Evolutionary conservation across 2,329 filamentous ascomycete genomes (phyloP), one percentile per base, ranked within the genome.

Genomic region (Didymella arachidicola): DNA sequence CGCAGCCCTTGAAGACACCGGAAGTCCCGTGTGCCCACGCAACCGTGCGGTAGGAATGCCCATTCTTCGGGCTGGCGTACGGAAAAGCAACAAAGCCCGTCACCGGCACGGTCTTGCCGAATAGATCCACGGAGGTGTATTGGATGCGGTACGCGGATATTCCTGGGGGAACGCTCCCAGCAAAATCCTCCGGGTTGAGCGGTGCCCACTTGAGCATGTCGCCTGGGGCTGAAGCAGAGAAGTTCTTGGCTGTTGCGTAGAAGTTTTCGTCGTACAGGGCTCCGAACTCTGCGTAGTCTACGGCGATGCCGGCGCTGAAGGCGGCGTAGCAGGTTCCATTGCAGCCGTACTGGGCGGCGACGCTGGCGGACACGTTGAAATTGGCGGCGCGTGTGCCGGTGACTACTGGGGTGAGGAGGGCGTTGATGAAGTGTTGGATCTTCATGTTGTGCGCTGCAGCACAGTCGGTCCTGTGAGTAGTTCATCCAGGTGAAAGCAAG

Each of bases 221-320:
- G 7, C 54, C 54, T 8, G 54, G 54, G 10, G 10, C 14, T 30
- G 54, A 57, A 11, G 7, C 16, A 2, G 54, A 51, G 47, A 57
- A 57, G 19, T 57, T 57, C 8, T 38, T 46, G 22, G 54, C 54
- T 12, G 54, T 57, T 19, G 45, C 39, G 18, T 57, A 57, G n/a
- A 57, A 57, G 16, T 7, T 26, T 16, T 47, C 26, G 22, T 53
- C 34, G 34, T 53, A 47, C 18, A 45, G 11, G 1, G 47, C 38
- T n/a, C 47, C 54, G 4, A 51, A 51, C 3, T 49, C 53, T 3
- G 46, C 46, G 27, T 26, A 34, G 26, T 49, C 46, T 10, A 10
- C 22, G 3, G 46, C 53, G 7, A 56, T 18, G 7, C 46, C 46
- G 22, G 22, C 27, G 26, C 46, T 50, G 30, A 49, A 30, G 6